Evolutionary conservation across 345 rosid genomes (phyloP).

Genomic region (Arabidopsis suecica): DNA sequence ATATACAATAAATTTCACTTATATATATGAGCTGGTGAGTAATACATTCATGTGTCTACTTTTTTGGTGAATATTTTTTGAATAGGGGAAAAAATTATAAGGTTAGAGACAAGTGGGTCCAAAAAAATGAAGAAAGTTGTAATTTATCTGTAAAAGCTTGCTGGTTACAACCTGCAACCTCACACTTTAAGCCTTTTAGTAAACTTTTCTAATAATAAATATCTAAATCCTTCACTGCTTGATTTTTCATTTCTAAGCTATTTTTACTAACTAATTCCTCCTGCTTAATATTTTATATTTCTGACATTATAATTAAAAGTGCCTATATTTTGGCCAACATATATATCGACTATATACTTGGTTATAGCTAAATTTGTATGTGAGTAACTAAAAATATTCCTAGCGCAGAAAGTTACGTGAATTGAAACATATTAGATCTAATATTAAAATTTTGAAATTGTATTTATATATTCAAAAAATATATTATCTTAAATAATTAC

Average conservation of each 20-base stretch:
- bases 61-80: constrained; percentile 17
- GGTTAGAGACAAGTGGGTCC: constrained; percentile 41
- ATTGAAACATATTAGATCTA: too few relatives aligned
- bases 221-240: constrained; percentile 14
- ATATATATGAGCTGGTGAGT: constrained; percentile 29
- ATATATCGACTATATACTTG: not conserved
- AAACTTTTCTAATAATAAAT: constrained; percentile 12
- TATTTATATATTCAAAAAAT: too few relatives aligned
- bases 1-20: too few relatives aligned
- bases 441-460: too few relatives aligned
- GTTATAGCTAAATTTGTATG: not conserved
- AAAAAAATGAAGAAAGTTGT: constrained; percentile 25
- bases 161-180: constrained; percentile 42
- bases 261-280: constrained; percentile 4
- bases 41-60: constrained; percentile 4
- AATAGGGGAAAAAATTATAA: not conserved
- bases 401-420: too few relatives aligned
- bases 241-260: not conserved
- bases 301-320: constrained; percentile 8
- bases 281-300: not conserved
- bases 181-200: constrained; percentile 35
- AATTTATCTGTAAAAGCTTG: constrained; percentile 42
- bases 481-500: too few relatives aligned
- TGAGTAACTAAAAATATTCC: too few relatives aligned
- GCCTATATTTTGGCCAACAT: not conserved